These are phyloP conservation scores for Atkinsonella texensis DNA, from an alignment of 2,329 filamentous ascomycete species.

Conservation along the genomic window DNA sequence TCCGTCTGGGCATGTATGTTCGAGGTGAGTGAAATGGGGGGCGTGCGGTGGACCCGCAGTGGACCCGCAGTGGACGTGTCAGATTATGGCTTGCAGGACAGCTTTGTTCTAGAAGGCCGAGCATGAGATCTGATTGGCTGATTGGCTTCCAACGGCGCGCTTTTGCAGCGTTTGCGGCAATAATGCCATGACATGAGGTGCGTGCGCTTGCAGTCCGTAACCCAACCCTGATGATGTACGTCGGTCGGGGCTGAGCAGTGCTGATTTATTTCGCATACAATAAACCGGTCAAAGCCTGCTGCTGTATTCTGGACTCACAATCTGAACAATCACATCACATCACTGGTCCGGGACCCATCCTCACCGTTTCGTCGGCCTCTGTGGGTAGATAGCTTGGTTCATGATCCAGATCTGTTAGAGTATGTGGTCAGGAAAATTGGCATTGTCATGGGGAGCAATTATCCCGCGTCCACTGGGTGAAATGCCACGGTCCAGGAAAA, in stretches of 20 bases:
- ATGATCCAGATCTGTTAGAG: not conserved
- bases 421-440: not conserved
- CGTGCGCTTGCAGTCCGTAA: too few relatives aligned
- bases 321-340: not conserved
- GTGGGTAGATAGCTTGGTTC: conserved; percentile 1
- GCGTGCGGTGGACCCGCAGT: not conserved
- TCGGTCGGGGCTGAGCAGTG: not conserved
- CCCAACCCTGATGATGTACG: too few relatives aligned
- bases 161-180: too few relatives aligned
- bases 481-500: too few relatives aligned
- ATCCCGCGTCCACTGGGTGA: not conserved
- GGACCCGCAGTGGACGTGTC: not conserved
- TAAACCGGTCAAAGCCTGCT: not conserved
- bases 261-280: not conserved
- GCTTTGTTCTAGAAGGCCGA: not conserved
- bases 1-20: too few relatives aligned
- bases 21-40: too few relatives aligned
- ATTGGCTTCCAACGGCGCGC: too few relatives aligned
- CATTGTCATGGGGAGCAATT: not conserved
- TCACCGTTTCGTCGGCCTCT: not conserved
- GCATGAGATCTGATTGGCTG: not conserved
- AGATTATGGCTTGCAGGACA: too few relatives aligned
- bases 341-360: not conserved
- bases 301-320: not conserved
- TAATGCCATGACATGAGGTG: too few relatives aligned